Conservation (phyloP, 768 basidiomycete genomes). For the Sarcomyxa edulis region DNA sequence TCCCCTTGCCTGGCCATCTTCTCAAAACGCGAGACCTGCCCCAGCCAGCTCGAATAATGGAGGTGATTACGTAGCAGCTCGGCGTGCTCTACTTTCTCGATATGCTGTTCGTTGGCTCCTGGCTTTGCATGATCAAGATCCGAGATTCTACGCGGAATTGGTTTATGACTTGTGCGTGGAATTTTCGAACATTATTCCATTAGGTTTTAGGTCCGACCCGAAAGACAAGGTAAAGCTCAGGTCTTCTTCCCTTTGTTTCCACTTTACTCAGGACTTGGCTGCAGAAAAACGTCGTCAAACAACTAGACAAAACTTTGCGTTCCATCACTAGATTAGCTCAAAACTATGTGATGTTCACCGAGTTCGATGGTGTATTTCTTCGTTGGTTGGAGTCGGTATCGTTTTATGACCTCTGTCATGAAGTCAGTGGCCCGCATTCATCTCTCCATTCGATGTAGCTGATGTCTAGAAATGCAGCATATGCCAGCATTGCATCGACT, state of each 20-base stretch:
- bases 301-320: conserved; percentile 41
- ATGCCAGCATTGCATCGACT: conserved; percentile 51
- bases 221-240: too few relatives aligned
- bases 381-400: conserved; percentile 52
- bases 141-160: conserved; percentile 42
- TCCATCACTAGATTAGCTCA: conserved; percentile 51
- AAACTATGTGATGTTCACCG: conserved; percentile 46
- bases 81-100: conserved; percentile 45
- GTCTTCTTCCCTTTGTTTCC: too few relatives aligned
- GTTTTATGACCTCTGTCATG: conserved; percentile 22
- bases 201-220: too few relatives aligned
- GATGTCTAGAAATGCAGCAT: conserved; percentile 27
- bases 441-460: background rate
- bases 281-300: conserved; percentile 16
- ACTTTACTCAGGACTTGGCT: too few relatives aligned
- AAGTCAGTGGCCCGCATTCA: conserved; percentile 26
- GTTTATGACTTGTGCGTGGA: conserved; percentile 52
- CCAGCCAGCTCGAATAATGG: conserved; percentile 46
- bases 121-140: conserved; percentile 61
- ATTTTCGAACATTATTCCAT: conserved; percentile 24
- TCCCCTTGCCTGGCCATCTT: conserved; percentile 49
- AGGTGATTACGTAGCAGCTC: conserved; percentile 62
- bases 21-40: conserved; percentile 27
- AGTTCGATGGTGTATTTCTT: conserved; percentile 53
- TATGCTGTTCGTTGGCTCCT: conserved; percentile 68